Base-by-base conservation (phyloP, 306 rosid species). In the Abrus precatorius region DNA sequence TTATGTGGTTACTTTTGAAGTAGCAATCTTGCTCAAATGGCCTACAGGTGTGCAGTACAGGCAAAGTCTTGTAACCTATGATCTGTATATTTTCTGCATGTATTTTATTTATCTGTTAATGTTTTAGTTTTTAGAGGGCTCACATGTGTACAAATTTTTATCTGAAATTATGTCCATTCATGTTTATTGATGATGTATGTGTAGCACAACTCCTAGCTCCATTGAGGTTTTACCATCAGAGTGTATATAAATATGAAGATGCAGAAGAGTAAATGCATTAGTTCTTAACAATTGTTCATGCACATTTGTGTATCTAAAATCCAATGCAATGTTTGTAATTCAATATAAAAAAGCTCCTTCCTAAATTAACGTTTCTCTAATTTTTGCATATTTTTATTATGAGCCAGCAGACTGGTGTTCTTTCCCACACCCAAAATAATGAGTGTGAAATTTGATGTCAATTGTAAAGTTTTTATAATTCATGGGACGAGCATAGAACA, bases 1-100 rank as follows among this genome's bases (percentile, higher is more conserved):
- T 59, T 60, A 38, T 71, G n/a, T 72, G 41, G 66, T 52, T 50
- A 30, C 66, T 74, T 57, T 10, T 75, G 76, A 75, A 68, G 27
- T 61, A 27, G 12, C 30, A 50, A 44, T 74, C 50, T 82, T 57
- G 67, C 59, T 60, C 29, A 56, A 64, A 30, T 52, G 29, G 29
- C 7, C 77, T 44, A 60, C 56, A 55, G 13, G 71, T 74, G 57
- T 14, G 28, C 66, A 36, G 80, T 65, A 48, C 53, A 47, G 20
- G 20, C 53, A 49, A 32, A 20, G 53, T 81, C 61, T 45, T 53
- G 44, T 34, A 33, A 5, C 10, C 47, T 59, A 44, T 45, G 56
- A 29, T 50, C 11, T 41, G 60, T 67, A 55, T 56, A n/a, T 69
- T 43, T 63, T 57, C 9, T 45, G 28, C 55, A 36, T 5, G 9